A percentile compares a stretch with the other conserved stretches of the same genome.
Conservation (phyloP, 306 rosid species). For the Pterocarpus santalinus region DNA sequence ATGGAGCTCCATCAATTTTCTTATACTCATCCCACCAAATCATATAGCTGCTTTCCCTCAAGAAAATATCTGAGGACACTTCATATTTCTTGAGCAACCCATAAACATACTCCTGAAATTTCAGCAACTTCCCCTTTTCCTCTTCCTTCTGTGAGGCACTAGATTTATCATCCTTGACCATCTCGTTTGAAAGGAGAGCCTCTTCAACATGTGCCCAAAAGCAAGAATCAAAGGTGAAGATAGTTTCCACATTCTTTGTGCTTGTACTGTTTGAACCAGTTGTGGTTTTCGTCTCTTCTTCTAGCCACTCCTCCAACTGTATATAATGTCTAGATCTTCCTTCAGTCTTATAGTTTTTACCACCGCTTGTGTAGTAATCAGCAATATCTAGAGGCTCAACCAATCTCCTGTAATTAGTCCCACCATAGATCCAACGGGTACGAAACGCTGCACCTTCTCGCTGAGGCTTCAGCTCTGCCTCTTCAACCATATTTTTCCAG, state of each 20-base stretch:
- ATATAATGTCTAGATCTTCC: constrained; percentile 54
- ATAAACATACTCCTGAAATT: constrained; percentile 62
- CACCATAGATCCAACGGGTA: constrained; percentile 56
- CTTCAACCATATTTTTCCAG: constrained; percentile 63
- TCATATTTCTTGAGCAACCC: constrained; percentile 46
- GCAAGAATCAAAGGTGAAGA: constrained; percentile 74
- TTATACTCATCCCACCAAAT: constrained; percentile 65
- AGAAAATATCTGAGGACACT: constrained; percentile 76
- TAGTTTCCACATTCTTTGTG: constrained; percentile 41
- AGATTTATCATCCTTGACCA: not conserved
- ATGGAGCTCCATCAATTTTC: constrained; percentile 19
- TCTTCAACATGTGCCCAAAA: constrained; percentile 85
- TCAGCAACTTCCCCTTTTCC: constrained; percentile 27
- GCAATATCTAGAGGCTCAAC: constrained; percentile 74
- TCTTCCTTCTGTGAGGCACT: constrained; percentile 20
- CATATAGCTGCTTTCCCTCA: constrained; percentile 64
- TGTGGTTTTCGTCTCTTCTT: not conserved
- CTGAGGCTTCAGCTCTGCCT: constrained; percentile 61
- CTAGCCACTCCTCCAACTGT: constrained; percentile 59
- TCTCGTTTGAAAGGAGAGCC: constrained; percentile 50
- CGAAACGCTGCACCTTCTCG: constrained; percentile 46
- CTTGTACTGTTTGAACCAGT: not conserved
- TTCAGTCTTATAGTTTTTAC: constrained; percentile 19
- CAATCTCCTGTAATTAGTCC: constrained; percentile 69
- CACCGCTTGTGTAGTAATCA: constrained; percentile 35